A percentile compares a stretch with the other conserved stretches of the same genome.
Evolutionary conservation across 2,329 filamentous ascomycete species (phyloP).

Genomic region (Ceratocystis papillata): DNA sequence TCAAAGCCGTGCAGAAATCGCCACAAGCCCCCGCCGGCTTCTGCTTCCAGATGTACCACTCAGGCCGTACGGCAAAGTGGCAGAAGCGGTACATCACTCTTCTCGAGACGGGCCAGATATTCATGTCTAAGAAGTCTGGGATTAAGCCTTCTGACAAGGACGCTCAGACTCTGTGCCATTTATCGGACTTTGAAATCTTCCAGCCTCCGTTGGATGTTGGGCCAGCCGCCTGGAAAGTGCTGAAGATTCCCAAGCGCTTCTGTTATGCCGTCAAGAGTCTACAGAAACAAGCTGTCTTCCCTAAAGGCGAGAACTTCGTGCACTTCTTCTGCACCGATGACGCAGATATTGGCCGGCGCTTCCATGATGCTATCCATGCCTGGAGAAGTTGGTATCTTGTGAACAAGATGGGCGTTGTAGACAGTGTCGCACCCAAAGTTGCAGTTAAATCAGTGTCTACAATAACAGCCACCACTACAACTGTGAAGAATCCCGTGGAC

Average conservation of each 20-base stretch:
- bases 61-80: slow-evolving; percentile 75
- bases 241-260: slow-evolving; percentile 74
- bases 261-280: slow-evolving; percentile 89
- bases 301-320: slow-evolving; percentile 73
- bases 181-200: slow-evolving; percentile 91
- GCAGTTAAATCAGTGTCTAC: background rate
- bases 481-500: background rate
- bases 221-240: slow-evolving; percentile 42
- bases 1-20: slow-evolving; percentile 49
- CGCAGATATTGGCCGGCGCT: slow-evolving; percentile 51
- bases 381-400: slow-evolving; percentile 93
- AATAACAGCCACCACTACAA: background rate
- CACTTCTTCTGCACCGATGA: slow-evolving; percentile 87
- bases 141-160: slow-evolving; percentile 54
- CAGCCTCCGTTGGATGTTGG: slow-evolving; percentile 44
- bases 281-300: slow-evolving; percentile 74
- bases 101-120: slow-evolving; percentile 59
- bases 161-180: slow-evolving; percentile 60
- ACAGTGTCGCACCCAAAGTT: slow-evolving; percentile 29
- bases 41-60: slow-evolving; percentile 66
- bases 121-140: slow-evolving; percentile 58
- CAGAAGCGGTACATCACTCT: slow-evolving; percentile 72
- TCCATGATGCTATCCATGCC: slow-evolving; percentile 59
- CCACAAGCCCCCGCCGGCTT: slow-evolving; percentile 53
- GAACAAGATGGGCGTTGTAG: slow-evolving; percentile 45